Percentiles rank a stretch among this genome's conserved stretches.
phyloP scores from a whole-genome alignment of 192 early-diverging fungal species.

The Phycomyces nitens region DNA sequence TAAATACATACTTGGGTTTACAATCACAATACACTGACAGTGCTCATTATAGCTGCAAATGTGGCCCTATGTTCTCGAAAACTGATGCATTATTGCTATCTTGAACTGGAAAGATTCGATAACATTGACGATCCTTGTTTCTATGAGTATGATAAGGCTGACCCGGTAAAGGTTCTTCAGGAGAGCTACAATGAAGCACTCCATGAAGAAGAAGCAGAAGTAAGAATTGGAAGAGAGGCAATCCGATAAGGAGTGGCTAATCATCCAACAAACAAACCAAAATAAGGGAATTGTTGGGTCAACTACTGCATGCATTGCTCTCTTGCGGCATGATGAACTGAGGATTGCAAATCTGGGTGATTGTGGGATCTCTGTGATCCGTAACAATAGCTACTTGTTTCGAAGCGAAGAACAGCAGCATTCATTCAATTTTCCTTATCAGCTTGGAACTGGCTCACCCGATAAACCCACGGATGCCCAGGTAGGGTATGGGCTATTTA shows the following conservation, averaged over 20 bases:
- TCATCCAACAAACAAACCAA: not conserved
- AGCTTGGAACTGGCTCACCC: conserved; percentile 73
- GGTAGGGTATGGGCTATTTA: conserved; percentile 12
- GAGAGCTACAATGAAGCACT: conserved; percentile 74
- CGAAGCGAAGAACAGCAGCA: conserved; percentile 97
- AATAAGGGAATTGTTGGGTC: conserved; percentile 75
- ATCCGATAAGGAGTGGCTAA: not conserved
- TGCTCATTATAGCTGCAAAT: conserved; percentile 80
- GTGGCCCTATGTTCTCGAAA: conserved; percentile 90
- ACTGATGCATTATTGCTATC: conserved; percentile 89
- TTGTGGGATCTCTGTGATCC: conserved; percentile 86
- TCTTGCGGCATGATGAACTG: conserved; percentile 87
- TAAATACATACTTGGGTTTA: conserved; percentile 3
- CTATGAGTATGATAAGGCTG: conserved; percentile 71
- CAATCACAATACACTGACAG: too few relatives aligned
- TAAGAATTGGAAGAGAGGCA: conserved; percentile 18
- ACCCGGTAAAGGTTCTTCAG: conserved; percentile 81
- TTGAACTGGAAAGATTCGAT: conserved; percentile 86
- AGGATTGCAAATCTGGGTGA: conserved; percentile 95
- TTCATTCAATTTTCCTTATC: conserved; percentile 97
- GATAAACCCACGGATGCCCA: conserved; percentile 34
- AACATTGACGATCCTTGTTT: conserved; percentile 75
- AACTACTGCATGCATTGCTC: conserved; percentile 86
- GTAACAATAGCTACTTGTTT: conserved; percentile 84
- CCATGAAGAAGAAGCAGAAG: conserved; percentile 67